These are phyloP conservation scores for Gossypium bickii DNA, from an alignment of 345 rosid species.

Conservation along the genomic window DNA sequence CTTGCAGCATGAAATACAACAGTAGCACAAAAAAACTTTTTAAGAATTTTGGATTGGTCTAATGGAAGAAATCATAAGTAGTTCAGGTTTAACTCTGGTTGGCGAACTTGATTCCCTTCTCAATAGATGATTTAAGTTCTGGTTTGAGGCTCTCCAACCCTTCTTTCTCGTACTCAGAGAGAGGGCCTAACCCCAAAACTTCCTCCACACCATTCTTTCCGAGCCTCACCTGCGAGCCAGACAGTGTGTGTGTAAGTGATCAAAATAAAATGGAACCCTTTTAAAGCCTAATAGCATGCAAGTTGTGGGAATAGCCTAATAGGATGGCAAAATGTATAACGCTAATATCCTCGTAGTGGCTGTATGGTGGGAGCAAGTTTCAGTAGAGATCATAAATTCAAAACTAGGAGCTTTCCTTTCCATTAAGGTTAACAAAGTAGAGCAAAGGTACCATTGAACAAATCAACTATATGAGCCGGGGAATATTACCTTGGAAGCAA, in stretches of 20 bases:
- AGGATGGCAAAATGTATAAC: neutral
- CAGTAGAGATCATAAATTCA: neutral
- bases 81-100: slow-evolving; percentile 19
- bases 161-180: slow-evolving; percentile 65
- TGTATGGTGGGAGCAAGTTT: neutral
- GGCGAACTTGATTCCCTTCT: slow-evolving; percentile 74
- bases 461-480: neutral
- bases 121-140: slow-evolving; percentile 60
- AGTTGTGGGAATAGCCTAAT: neutral
- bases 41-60: slow-evolving; percentile 17
- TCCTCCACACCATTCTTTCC: slow-evolving; percentile 86
- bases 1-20: slow-evolving; percentile 30
- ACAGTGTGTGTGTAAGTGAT: neutral
- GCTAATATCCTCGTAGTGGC: neutral
- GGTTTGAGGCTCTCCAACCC: slow-evolving; percentile 66
- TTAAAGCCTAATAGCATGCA: neutral
- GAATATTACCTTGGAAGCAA: slow-evolving; percentile 62
- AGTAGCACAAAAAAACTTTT: neutral
- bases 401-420: neutral
- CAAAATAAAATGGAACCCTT: neutral
- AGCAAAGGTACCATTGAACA: neutral
- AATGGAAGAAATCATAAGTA: slow-evolving; percentile 5
- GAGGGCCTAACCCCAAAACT: slow-evolving; percentile 67
- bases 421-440: neutral
- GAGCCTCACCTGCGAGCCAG: slow-evolving; percentile 53